phyloP scores from a whole-genome alignment of 2,329 filamentous ascomycete genomes.

The Aschersonia sp. region DNA sequence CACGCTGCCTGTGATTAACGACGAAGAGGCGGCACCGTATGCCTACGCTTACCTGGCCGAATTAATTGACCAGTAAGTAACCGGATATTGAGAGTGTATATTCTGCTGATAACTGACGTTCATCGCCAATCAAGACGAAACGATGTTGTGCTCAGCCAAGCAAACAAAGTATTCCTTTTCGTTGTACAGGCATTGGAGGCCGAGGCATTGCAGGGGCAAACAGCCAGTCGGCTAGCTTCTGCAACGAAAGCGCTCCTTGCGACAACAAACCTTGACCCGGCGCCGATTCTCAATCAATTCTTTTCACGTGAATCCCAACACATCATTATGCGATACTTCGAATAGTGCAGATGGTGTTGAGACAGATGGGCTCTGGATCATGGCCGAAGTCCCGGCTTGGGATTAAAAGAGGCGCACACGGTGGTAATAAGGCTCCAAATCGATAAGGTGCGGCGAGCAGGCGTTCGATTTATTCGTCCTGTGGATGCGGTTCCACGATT shows the following conservation, averaged over 20 bases:
- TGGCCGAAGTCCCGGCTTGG: no score
- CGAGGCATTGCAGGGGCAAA: conserved; percentile 76
- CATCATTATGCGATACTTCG: conserved; percentile 66
- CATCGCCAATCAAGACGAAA: conserved; percentile 50
- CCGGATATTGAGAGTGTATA: neutral
- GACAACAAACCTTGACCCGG: conserved; percentile 59
- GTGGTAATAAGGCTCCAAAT: no score
- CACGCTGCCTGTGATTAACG: conserved; percentile 81
- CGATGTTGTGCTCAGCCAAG: conserved; percentile 61
- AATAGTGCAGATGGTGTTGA: conserved; percentile 23
- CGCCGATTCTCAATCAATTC: conserved; percentile 54
- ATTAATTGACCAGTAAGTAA: conserved; percentile 81
- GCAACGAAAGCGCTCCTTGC: conserved; percentile 68
- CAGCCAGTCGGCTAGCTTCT: conserved; percentile 59
- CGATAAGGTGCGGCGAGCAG: no score
- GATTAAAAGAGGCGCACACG: no score
- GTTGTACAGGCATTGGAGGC: conserved; percentile 83
- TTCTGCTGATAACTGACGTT: conserved; percentile 11
- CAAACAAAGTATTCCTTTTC: conserved; percentile 68
- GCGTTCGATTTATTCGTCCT: no score
- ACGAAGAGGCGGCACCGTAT: conserved; percentile 94
- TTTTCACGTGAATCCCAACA: conserved; percentile 68
- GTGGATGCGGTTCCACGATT: no score
- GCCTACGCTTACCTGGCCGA: conserved; percentile 86
- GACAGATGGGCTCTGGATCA: no score